phyloP scores from a whole-genome alignment of 768 basidiomycete species.

The Russula foetens region DNA sequence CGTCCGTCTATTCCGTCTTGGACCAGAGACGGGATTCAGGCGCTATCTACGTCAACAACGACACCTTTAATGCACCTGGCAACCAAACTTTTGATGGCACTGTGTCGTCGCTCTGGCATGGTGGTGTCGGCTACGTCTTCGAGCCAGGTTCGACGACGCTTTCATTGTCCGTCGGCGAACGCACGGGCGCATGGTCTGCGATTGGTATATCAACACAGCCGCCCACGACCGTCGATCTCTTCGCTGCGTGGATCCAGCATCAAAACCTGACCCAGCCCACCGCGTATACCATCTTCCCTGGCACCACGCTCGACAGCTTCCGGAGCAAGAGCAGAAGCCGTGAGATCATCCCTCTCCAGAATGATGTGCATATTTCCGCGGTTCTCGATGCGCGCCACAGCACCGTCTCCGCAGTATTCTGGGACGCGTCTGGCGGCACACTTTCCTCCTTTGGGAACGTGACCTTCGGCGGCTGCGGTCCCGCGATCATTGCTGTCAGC shows the following conservation, averaged over 20 bases:
- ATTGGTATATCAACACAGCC: slow-evolving; percentile 46
- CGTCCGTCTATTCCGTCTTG: slow-evolving; percentile 53
- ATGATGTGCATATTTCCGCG: slow-evolving; percentile 36
- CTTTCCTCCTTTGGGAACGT: no score
- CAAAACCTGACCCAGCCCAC: slow-evolving; percentile 26
- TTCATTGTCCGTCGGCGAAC: slow-evolving; percentile 38
- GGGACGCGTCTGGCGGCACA: no score
- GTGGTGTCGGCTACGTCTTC: slow-evolving; percentile 54
- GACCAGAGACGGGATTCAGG: slow-evolving; percentile 50
- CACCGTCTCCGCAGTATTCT: no score
- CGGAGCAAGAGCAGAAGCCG: slow-evolving; percentile 27
- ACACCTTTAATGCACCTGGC: not conserved
- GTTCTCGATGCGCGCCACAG: no score
- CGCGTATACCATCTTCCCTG: slow-evolving; percentile 53
- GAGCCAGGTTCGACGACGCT: slow-evolving; percentile 24
- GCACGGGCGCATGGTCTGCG: slow-evolving; percentile 49
- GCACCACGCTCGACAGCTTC: slow-evolving; percentile 35
- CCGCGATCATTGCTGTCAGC: no score
- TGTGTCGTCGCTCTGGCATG: slow-evolving; percentile 51
- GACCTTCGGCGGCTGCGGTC: no score
- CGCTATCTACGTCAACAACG: slow-evolving; percentile 36
- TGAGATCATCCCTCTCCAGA: slow-evolving; percentile 28
- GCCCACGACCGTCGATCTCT: slow-evolving; percentile 49
- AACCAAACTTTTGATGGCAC: slow-evolving; percentile 23
- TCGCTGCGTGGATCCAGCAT: slow-evolving; percentile 51